Conservation (phyloP, 2,329 filamentous ascomycete species). For the Fusarium sp. region DNA sequence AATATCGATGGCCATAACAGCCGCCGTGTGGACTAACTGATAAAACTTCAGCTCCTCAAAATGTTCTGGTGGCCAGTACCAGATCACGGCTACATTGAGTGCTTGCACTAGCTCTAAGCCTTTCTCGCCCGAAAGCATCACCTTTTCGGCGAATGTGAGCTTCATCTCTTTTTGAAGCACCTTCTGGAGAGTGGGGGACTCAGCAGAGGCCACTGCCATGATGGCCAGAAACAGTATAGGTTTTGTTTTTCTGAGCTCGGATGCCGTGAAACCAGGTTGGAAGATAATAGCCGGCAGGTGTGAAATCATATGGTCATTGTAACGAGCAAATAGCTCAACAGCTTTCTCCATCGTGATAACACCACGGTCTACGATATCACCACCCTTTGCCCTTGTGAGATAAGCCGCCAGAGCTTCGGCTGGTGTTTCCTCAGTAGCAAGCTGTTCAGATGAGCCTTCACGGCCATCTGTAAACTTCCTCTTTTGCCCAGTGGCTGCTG, state of each 20-base stretch:
- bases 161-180: constrained; percentile 75
- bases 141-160: constrained; percentile 76
- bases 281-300: constrained; percentile 74
- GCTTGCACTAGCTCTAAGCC: constrained; percentile 85
- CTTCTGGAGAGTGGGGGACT: constrained; percentile 66
- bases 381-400: constrained; percentile 44
- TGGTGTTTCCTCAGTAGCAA: constrained; percentile 19
- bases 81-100: constrained; percentile 78
- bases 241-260: constrained; percentile 66
- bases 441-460: constrained; percentile 27
- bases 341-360: constrained; percentile 67
- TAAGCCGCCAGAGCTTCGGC: constrained; percentile 37
- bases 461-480: constrained; percentile 45
- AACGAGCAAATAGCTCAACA: constrained; percentile 65
- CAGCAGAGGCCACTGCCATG: constrained; percentile 72
- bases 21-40: constrained; percentile 83
- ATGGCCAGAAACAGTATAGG: constrained; percentile 77
- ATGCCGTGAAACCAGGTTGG: constrained; percentile 61
- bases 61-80: constrained; percentile 86
- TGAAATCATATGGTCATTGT: constrained; percentile 67
- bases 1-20: constrained; percentile 84
- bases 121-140: constrained; percentile 82
- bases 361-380: constrained; percentile 68
- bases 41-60: constrained; percentile 92
- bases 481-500: constrained; percentile 44